Evolutionary conservation across 768 basidiomycete genomes (phyloP).

Genomic region (Suillus weaverae): DNA sequence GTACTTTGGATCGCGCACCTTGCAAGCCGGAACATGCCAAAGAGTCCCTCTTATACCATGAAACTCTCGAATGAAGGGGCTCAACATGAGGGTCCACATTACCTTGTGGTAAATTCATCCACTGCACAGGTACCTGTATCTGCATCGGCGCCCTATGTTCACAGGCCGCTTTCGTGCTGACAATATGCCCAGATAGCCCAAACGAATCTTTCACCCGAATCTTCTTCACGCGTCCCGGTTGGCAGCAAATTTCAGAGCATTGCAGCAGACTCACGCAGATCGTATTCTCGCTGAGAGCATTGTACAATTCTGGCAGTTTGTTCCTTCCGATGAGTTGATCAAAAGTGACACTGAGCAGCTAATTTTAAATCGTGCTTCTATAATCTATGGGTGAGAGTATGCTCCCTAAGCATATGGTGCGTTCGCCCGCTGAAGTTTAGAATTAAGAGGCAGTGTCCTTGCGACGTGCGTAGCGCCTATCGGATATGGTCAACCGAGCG

Average conservation of each 20-base stretch:
- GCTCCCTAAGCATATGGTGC: neutral
- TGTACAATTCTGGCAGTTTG: neutral
- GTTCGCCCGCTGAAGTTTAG: neutral
- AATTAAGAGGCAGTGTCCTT: neutral
- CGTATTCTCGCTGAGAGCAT: neutral
- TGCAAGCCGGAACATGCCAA: neutral
- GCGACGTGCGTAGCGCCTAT: neutral
- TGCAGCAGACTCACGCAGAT: neutral
- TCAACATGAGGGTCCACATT: neutral
- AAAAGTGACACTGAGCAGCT: no score
- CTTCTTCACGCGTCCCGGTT: neutral
- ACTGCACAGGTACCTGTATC: neutral
- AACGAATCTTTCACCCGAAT: neutral
- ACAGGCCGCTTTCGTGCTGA: slow-evolving; percentile 1
- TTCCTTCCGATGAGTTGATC: neutral
- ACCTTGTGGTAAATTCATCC: neutral
- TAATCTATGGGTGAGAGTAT: neutral
- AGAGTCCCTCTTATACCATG: neutral
- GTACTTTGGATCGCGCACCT: neutral
- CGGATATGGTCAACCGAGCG: neutral
- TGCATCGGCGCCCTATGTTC: neutral
- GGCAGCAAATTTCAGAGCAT: neutral
- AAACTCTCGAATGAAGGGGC: neutral
- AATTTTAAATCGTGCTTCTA: neutral
- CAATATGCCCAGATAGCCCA: neutral